phyloP scores from a whole-genome alignment of 2,329 filamentous ascomycete species.

The Botrytis porri region DNA sequence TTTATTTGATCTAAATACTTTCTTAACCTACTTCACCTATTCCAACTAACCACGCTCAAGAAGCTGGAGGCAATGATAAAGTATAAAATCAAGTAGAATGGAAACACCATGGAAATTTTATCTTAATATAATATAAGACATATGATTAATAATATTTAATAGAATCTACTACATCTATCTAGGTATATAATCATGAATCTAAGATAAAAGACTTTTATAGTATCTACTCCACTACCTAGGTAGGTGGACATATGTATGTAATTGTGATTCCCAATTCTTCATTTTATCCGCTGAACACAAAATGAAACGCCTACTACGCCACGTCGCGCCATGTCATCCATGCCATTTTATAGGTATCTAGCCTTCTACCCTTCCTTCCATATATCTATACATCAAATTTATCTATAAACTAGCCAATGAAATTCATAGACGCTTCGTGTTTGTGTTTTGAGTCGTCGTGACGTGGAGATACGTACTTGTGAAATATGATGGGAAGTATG shows the following conservation, averaged over 20 bases:
- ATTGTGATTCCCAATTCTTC: not conserved
- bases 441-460: not conserved
- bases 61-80: too few species aligned
- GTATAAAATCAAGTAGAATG: not conserved
- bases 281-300: not conserved
- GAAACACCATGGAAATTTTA: too few species aligned
- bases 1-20: too few species aligned
- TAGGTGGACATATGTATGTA: not conserved
- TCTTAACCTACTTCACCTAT: too few species aligned
- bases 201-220: not conserved
- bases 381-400: not conserved
- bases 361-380: not conserved
- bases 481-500: not conserved
- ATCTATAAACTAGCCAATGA: not conserved
- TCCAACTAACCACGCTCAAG: not conserved
- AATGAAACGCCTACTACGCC: constrained; percentile 5
- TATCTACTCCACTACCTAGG: not conserved
- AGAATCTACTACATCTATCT: not conserved
- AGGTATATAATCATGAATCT: not conserved
- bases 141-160: not conserved
- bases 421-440: not conserved
- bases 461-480: not conserved
- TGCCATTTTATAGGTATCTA: not conserved
- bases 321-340: not conserved
- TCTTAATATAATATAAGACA: not conserved